phyloP scores from a whole-genome alignment of 2,329 filamentous ascomycete genomes.

The Fusarium tricinctum region DNA sequence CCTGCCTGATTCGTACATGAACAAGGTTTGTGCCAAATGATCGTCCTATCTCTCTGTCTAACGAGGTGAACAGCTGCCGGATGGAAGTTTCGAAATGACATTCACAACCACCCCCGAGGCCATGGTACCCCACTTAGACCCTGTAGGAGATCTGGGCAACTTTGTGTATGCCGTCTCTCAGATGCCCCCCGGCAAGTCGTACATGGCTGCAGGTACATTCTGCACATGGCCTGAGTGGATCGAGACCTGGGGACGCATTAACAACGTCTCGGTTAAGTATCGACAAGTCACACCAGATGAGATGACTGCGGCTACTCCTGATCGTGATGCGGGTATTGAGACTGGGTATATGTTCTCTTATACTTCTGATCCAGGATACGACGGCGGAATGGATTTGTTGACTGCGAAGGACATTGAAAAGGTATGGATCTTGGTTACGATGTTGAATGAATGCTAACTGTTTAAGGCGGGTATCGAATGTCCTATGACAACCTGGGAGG shows the following conservation, averaged over 20 bases:
- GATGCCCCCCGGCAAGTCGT: constrained; percentile 63
- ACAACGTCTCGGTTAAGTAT: constrained; percentile 55
- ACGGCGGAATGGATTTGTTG: constrained; percentile 60
- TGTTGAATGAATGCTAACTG: not conserved
- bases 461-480: constrained; percentile 60
- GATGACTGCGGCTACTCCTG: constrained; percentile 56
- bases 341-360: constrained; percentile 63
- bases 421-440: constrained; percentile 49
- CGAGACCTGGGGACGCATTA: constrained; percentile 57
- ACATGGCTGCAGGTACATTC: constrained; percentile 63
- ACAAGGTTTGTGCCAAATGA: constrained; percentile 55
- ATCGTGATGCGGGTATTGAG: constrained; percentile 60
- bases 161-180: constrained; percentile 64
- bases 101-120: constrained; percentile 60
- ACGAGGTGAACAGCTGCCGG: constrained; percentile 50
- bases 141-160: constrained; percentile 62
- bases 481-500: constrained; percentile 57
- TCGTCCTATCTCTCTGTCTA: accelerated
- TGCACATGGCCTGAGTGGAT: constrained; percentile 64
- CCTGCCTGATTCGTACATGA: constrained; percentile 61
- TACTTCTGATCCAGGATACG: constrained; percentile 63
- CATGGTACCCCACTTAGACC: constrained; percentile 60
- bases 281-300: constrained; percentile 58
- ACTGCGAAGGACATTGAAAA: constrained; percentile 60
- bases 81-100: constrained; percentile 62